Base-by-base conservation (phyloP, 2,329 filamentous ascomycete genomes). In the Onygena corvina region DNA sequence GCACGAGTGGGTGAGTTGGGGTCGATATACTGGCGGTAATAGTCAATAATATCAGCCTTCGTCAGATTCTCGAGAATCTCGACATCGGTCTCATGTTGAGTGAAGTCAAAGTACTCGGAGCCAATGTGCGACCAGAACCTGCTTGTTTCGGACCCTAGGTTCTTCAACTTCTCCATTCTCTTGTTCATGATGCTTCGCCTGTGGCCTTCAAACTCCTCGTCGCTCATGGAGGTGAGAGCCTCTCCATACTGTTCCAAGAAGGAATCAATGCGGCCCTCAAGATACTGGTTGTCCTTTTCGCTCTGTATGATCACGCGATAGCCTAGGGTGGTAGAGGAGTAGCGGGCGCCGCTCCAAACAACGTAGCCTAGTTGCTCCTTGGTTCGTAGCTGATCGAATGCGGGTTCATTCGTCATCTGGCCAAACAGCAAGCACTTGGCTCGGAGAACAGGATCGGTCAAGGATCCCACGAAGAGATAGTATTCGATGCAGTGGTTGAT, bases 281-380 rank as follows among this genome's bases (percentile, higher is more conserved):
- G 72, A 60, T 93, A 96, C 35, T 82, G 75, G 0, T 86, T 83
- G 2, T 83, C 80, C 62, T 83, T 83, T 67, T 98, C 90, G 62
- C 87, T 94, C 70, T 98, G 92, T 25, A 98, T 87, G 53, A 96
- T 77, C 55, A 98, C 84, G 4, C 89, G 79, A 67, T 92, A 92
- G 1, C 86, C 86, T 59, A 86, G 83, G 0, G 84, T 90, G 0
- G 84, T 88, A n/a, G 80, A 71, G 49, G 84, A 79, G 47, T 77
- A 76, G 33, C 83, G 75, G 8, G 80, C 74, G 23, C 87, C 86
- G 45, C 85, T 90, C 67, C 90, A 94, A 0, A 98, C 90, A 48
- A 98, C 86, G 59, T 98, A 98, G 9, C 92, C 92, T 4, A 98
- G 81, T 67, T 98, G 90, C 65, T 98, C 90, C 67, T 96, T 95